Conservation (phyloP, 495 filamentous ascomycete genomes). For the Penicillium goetzii region DNA sequence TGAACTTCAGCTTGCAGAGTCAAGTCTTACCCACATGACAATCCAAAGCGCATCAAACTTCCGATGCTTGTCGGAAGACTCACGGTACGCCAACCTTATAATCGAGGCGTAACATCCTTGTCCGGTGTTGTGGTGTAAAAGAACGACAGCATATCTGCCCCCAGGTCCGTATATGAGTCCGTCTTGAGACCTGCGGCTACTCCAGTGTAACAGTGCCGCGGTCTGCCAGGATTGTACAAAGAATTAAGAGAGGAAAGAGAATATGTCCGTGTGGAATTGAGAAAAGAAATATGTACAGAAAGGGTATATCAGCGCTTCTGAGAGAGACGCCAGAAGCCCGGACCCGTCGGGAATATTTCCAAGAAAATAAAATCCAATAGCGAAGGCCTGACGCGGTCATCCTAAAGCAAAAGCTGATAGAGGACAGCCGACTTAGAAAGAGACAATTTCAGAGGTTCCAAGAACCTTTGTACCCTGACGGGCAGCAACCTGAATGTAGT, state of each 20-base stretch:
- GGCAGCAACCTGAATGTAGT: constrained; percentile 40
- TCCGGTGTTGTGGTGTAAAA: too few relatives aligned
- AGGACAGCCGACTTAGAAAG: constrained; percentile 16
- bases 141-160: too few relatives aligned
- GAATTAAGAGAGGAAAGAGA: not conserved
- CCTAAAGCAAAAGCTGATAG: not conserved
- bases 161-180: too few relatives aligned
- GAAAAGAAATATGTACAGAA: not conserved
- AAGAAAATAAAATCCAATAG: not conserved
- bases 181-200: too few relatives aligned
- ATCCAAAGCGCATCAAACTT: too few relatives aligned
- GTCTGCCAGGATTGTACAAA: not conserved
- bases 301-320: not conserved
- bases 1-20: too few relatives aligned
- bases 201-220: too few relatives aligned
- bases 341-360: not conserved
- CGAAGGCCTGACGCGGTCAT: not conserved
- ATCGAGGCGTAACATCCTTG: too few relatives aligned
- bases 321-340: not conserved
- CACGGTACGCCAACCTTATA: too few relatives aligned
- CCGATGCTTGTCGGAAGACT: too few relatives aligned
- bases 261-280: not conserved
- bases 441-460: constrained; percentile 30
- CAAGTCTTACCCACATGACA: too few relatives aligned
- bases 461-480: constrained; percentile 35